Evolutionary conservation across 140 eudicot species (phyloP).

Genomic region (Ambrosia hybrid): DNA sequence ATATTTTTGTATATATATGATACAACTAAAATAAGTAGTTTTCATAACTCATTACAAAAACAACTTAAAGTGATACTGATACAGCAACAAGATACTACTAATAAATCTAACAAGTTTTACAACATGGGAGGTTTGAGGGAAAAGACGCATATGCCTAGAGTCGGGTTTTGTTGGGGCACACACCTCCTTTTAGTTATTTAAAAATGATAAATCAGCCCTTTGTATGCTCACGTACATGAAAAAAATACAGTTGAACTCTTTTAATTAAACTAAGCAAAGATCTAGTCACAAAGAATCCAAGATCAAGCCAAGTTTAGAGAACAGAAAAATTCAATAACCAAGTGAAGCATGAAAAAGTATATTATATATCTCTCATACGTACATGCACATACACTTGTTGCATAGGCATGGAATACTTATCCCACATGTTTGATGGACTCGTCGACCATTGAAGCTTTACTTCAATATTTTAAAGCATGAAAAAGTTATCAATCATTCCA

Average conservation of each 20-base stretch:
- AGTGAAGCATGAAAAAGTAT: conserved; percentile 1
- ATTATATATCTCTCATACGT: not conserved
- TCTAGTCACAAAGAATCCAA: not conserved
- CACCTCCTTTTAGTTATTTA: not conserved
- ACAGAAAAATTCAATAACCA: conserved; percentile 1
- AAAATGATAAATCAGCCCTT: not conserved
- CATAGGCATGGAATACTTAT: not conserved
- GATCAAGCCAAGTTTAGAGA: conserved; percentile 15
- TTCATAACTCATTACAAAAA: no score
- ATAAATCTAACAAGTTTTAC: not conserved
- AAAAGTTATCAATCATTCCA: not conserved
- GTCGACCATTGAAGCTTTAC: not conserved
- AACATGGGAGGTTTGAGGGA: conserved; percentile 1
- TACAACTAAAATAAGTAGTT: not conserved
- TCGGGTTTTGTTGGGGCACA: not conserved
- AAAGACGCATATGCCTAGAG: conserved; percentile 2
- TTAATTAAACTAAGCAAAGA: not conserved
- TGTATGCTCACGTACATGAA: conserved; percentile 7
- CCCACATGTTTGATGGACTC: not conserved
- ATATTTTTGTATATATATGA: not conserved
- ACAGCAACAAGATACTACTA: not conserved
- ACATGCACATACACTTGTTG: conserved; percentile 4
- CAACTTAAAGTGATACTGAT: no score
- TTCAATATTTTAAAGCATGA: not conserved
- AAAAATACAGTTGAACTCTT: not conserved